Percentiles rank a stretch among this genome's conserved stretches.
These are phyloP conservation scores for Epichloe amarillans DNA, from an alignment of 2,329 filamentous ascomycete species.

Conservation along the genomic window DNA sequence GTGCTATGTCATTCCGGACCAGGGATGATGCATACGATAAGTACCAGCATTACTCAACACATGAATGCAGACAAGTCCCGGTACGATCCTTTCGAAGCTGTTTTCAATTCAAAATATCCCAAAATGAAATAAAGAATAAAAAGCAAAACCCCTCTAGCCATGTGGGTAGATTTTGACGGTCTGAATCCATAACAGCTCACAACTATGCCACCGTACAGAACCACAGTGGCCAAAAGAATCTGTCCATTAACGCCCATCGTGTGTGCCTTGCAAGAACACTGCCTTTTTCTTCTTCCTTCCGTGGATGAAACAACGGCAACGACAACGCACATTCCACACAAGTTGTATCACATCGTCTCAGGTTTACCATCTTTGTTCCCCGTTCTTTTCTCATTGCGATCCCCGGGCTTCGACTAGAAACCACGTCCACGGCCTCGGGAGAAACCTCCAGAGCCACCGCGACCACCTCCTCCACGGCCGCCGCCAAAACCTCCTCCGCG, in stretches of 20 bases:
- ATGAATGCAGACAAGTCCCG: too few relatives aligned
- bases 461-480: conserved; percentile 2
- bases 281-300: not conserved
- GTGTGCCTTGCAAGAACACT: conserved; percentile 1
- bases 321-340: not conserved
- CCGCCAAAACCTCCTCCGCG: conserved; percentile 11
- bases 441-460: conserved; percentile 22
- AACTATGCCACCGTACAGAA: conserved; percentile 1
- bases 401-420: conserved; percentile 15
- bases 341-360: not conserved
- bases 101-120: conserved; percentile 4
- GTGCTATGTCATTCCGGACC: too few relatives aligned
- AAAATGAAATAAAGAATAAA: not conserved
- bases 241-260: conserved; percentile 6
- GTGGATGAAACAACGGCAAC: not conserved
- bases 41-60: too few relatives aligned
- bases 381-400: conserved; percentile 9
- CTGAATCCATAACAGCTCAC: not conserved
- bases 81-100: not conserved
- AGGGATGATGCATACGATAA: too few relatives aligned
- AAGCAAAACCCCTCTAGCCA: not conserved
- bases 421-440: conserved; percentile 25
- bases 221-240: conserved; percentile 4
- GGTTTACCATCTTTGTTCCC: not conserved
- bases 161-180: conserved; percentile 1